These are phyloP conservation scores for Hebeloma cylindrosporum DNA, from an alignment of 768 basidiomycete species.

Conservation along the genomic window DNA sequence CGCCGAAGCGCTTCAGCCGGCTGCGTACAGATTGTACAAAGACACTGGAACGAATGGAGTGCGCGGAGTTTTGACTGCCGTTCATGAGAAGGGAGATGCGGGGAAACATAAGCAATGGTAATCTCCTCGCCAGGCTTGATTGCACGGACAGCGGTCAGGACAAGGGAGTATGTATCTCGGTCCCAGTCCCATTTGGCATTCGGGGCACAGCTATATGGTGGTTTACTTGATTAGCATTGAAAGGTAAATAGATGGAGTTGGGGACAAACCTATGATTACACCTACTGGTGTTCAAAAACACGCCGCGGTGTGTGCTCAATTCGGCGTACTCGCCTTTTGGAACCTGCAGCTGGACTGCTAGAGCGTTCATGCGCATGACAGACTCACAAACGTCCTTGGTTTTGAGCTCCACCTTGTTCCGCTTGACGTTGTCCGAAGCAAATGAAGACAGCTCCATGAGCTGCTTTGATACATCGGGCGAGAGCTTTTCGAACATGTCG, in stretches of 20 bases:
- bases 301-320: slow-evolving; percentile 31
- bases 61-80: slow-evolving; percentile 22
- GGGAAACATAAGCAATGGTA: slow-evolving; percentile 35
- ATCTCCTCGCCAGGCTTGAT: slow-evolving; percentile 37
- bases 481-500: slow-evolving; percentile 27
- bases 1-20: slow-evolving; percentile 14
- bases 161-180: slow-evolving; percentile 27
- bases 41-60: slow-evolving; percentile 34
- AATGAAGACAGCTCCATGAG: slow-evolving; percentile 22
- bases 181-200: slow-evolving; percentile 42
- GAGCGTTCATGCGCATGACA: slow-evolving; percentile 32
- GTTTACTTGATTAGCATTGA: neutral
- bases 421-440: slow-evolving; percentile 8
- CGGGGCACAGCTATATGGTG: slow-evolving; percentile 37
- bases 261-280: slow-evolving; percentile 42
- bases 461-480: slow-evolving; percentile 15
- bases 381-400: slow-evolving; percentile 23
- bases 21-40: slow-evolving; percentile 28
- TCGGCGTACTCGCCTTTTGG: slow-evolving; percentile 24
- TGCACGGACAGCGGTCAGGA: slow-evolving; percentile 34
- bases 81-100: slow-evolving; percentile 20
- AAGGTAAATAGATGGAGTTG: neutral
- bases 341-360: slow-evolving; percentile 32
- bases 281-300: slow-evolving; percentile 36
- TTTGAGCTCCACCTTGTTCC: slow-evolving; percentile 1